Conservation (phyloP, 495 filamentous ascomycete genomes). For the Elaphomyces granulatus region DNA sequence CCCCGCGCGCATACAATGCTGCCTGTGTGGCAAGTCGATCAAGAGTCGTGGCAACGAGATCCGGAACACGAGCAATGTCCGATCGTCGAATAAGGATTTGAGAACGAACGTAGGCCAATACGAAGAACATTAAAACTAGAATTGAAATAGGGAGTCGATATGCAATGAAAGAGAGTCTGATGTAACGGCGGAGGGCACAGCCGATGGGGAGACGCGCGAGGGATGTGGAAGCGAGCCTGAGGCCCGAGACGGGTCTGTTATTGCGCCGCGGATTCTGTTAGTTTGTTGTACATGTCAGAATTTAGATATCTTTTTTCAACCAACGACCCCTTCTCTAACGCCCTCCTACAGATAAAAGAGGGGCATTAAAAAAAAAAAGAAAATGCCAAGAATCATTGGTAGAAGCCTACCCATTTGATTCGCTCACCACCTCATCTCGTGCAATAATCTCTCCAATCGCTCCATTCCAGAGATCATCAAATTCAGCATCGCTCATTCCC, state of each 20-base stretch:
- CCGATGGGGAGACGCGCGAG: conserved; percentile 75
- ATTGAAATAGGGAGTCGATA: conserved; percentile 85
- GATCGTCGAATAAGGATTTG: conserved; percentile 40
- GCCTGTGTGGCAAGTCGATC: conserved; percentile 73
- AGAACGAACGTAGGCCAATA: conserved; percentile 41
- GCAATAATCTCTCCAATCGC: conserved; percentile 74
- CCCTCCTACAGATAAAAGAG: conserved; percentile 19
- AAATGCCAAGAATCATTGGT: conserved; percentile 4
- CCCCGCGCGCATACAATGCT: conserved; percentile 53
- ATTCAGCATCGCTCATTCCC: conserved; percentile 71
- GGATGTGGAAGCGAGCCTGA: conserved; percentile 54
- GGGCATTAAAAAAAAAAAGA: conserved; percentile 14
- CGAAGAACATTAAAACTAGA: conserved; percentile 39
- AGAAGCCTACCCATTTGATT: conserved; percentile 71
- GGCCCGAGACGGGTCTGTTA: conserved; percentile 48
- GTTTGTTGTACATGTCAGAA: conserved; percentile 41
- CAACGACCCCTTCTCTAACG: conserved; percentile 5
- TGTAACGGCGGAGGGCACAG: conserved; percentile 78
- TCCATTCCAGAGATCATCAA: conserved; percentile 79
- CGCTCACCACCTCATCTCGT: conserved; percentile 66
- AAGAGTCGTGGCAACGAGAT: conserved; percentile 65
- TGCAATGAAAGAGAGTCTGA: conserved; percentile 83
- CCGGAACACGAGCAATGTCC: conserved; percentile 57
- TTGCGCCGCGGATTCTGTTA: conserved; percentile 61
- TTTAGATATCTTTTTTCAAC: conserved; percentile 26